phyloP scores from a whole-genome alignment of 179 eudicot species.

The Drosera spatulata region DNA sequence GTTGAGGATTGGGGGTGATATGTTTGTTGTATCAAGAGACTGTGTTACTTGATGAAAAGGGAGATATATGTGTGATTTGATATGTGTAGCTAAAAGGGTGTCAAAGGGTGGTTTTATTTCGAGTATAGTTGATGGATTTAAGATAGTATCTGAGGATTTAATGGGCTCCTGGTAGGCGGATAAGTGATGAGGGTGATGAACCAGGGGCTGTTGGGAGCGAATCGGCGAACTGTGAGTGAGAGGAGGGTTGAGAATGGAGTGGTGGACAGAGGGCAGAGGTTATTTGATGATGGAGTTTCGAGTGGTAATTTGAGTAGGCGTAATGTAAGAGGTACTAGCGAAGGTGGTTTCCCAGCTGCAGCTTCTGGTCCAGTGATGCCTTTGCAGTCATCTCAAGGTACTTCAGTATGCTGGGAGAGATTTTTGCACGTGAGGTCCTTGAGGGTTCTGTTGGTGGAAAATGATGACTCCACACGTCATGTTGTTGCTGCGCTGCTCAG shows the following conservation, averaged over 20 bases:
- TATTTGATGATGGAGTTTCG: conserved; percentile 8
- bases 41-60: background rate
- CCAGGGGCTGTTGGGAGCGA: conserved; percentile 8
- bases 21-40: background rate
- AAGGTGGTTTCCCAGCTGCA: conserved; percentile 7
- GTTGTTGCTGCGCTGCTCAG: conserved; percentile 22
- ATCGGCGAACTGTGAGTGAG: conserved; percentile 7
- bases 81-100: conserved; percentile 2
- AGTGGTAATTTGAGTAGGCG: conserved; percentile 11
- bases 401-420: conserved; percentile 27
- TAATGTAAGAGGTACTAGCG: conserved; percentile 11
- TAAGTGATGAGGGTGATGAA: conserved; percentile 26
- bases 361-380: conserved; percentile 10
- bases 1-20: conserved; percentile 2
- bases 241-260: conserved; percentile 13
- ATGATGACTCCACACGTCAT: conserved; percentile 27
- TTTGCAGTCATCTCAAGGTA: conserved; percentile 25
- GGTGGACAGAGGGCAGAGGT: conserved; percentile 11
- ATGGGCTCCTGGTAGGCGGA: conserved; percentile 20
- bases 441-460: conserved; percentile 27
- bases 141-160: conserved; percentile 13
- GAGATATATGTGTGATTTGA: conserved; percentile 6
- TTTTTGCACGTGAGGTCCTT: conserved; percentile 19
- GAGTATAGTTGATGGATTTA: conserved; percentile 4
- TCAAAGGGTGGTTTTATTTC: conserved; percentile 1